These are phyloP conservation scores for Apiospora arundinis DNA, from an alignment of 2,329 filamentous ascomycete species.

Conservation along the genomic window DNA sequence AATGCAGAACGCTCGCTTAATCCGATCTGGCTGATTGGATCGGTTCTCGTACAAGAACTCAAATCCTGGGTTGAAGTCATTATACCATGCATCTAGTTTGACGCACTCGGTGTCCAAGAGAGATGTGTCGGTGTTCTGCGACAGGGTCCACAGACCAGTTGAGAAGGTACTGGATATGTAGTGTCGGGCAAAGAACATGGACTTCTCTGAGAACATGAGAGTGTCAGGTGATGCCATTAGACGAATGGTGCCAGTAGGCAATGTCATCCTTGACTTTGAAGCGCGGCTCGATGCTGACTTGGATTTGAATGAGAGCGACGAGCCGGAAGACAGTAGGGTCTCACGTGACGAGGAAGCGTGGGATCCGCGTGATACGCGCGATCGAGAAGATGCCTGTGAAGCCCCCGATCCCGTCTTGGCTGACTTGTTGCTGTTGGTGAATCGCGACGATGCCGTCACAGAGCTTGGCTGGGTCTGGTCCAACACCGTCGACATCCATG, in stretches of 20 bases:
- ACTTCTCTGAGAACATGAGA: conserved; percentile 20
- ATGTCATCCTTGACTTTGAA: too few species aligned
- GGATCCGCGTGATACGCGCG: conserved; percentile 4
- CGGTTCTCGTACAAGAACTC: conserved; percentile 9
- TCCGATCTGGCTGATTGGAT: not conserved
- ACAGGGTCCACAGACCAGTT: conserved; percentile 22
- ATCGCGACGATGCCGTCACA: not conserved
- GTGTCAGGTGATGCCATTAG: not conserved
- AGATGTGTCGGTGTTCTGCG: conserved; percentile 16
- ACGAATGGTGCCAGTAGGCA: not conserved
- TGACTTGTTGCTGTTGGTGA: not conserved
- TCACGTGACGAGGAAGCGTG: conserved; percentile 17
- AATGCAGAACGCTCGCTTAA: conserved; percentile 21
- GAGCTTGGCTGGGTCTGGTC: conserved; percentile 8
- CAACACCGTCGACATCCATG: conserved; percentile 23
- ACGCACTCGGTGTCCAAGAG: conserved; percentile 19
- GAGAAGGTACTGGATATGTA: conserved; percentile 25
- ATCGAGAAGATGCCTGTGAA: conserved; percentile 4
- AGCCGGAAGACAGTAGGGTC: not conserved
- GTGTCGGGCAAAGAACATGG: conserved; percentile 25
- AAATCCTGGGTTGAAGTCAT: conserved; percentile 25
- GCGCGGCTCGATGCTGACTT: too few species aligned
- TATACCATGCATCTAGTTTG: conserved; percentile 26
- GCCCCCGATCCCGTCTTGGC: not conserved
- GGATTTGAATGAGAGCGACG: not conserved